Evolutionary conservation across 495 filamentous ascomycete species (phyloP), one percentile per base, ranked within the genome.

Genomic region (Bombardia bombarda): DNA sequence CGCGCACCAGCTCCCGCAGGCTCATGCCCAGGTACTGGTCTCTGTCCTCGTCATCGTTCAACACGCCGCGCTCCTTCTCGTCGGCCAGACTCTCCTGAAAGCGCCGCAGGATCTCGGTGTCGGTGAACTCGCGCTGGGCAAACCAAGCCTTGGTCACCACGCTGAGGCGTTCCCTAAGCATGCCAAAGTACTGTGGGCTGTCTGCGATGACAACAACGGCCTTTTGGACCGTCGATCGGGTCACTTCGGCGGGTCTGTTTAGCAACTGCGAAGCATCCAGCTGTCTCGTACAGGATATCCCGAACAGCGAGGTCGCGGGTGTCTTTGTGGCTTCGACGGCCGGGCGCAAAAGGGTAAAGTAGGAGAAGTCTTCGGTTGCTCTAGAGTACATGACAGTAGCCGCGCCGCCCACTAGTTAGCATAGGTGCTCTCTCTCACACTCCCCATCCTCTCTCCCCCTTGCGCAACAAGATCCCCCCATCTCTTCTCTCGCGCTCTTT

Each of bases 121-220:
- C 68, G 34, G 63, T 53, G 45, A 80, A 83, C 55, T 87, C 90
- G 78, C 80, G 83, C 72, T 98, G 92, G 37, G 82, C 83, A 69
- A 98, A 98, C 92, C 92, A 98, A 30, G 93, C 93, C 53, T 77
- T 81, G 20, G 92, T 95, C 18, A 98, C 90, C 36, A 93, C 79
- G 25, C 82, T 82, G 36, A 96, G 62, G 57, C 87, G 83, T 66
- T 94, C 87, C 56, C 87, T 77, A 53, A 89, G 66, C 66, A 84
- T 77, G 25, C 84, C 83, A 51, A 88, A 83, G 56, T 79, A 76
- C 52, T 85, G 82, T 9, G 92, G 92, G 46, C 77, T 87, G 63
- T 94, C 88, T 35, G 88, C 87, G 50, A 97, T 87, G 36, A 95
- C 90, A 42, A 97, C 90, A n/a, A 98, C 88, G 7, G 92, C 92